phyloP scores from a whole-genome alignment of 116 monocot species.

The Dioscorea cayenensis region DNA sequence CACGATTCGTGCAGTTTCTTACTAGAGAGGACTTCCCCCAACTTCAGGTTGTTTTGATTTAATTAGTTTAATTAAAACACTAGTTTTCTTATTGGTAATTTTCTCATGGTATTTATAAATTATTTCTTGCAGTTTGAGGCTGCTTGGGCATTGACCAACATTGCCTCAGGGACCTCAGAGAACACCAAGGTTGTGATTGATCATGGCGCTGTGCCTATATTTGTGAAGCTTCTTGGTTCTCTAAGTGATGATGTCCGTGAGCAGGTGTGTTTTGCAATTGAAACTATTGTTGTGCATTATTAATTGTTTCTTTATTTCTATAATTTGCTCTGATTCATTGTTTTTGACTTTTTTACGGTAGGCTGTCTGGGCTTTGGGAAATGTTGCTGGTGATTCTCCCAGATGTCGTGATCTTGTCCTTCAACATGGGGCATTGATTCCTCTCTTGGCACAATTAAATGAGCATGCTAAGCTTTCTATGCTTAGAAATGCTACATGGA shows the following conservation, averaged over 20 bases:
- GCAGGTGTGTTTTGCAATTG: conserved; percentile 40
- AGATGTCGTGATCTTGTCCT: conserved; percentile 92
- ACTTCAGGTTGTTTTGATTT: conserved; percentile 47
- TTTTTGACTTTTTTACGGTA: conserved; percentile 6
- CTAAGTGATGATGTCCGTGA: conserved; percentile 85
- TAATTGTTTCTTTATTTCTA: neutral
- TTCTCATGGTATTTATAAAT: neutral
- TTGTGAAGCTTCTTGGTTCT: conserved; percentile 79
- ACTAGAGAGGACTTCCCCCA: conserved; percentile 80
- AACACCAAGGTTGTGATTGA: conserved; percentile 91
- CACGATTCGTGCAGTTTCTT: conserved; percentile 81
- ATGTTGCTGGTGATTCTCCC: conserved; percentile 92
- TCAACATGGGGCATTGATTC: conserved; percentile 54
- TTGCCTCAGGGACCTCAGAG: conserved; percentile 90
- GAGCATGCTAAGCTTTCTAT: conserved; percentile 85
- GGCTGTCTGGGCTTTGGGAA: conserved; percentile 98
- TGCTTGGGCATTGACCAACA: conserved; percentile 94
- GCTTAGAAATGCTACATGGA: conserved; percentile 97
- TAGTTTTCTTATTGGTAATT: neutral
- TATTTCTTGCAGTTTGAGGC: conserved; percentile 66
- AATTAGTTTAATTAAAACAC: neutral
- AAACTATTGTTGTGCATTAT: too few species aligned
- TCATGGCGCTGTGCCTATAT: conserved; percentile 82
- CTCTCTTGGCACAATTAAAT: conserved; percentile 65
- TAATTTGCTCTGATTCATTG: too few species aligned